These are phyloP conservation scores for Nyssa sinensis DNA, from an alignment of 148 eudicot species.

Conservation along the genomic window DNA sequence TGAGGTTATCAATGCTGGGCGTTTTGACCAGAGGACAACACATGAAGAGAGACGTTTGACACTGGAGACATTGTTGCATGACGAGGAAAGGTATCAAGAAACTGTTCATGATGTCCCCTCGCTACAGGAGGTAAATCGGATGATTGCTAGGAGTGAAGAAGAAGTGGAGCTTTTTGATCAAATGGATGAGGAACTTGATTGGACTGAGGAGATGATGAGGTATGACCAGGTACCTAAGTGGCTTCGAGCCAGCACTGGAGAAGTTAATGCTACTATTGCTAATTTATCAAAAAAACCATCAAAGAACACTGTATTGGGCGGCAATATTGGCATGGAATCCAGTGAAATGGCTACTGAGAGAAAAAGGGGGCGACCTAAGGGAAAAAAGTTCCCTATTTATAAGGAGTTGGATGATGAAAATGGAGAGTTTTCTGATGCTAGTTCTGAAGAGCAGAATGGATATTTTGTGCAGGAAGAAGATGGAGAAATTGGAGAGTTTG, in stretches of 20 bases:
- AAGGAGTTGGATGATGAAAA: conserved; percentile 84
- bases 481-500: conserved; percentile 65
- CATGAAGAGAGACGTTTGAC: conserved; percentile 97
- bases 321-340: conserved; percentile 40
- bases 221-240: conserved; percentile 92
- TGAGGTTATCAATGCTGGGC: conserved; percentile 98
- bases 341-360: conserved; percentile 46
- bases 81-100: conserved; percentile 96
- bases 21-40: conserved; percentile 98
- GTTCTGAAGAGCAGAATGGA: conserved; percentile 74
- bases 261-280: conserved; percentile 68
- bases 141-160: conserved; percentile 97
- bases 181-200: conserved; percentile 94
- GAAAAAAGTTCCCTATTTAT: conserved; percentile 73
- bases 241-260: conserved; percentile 81
- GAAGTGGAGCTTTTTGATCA: conserved; percentile 97
- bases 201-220: conserved; percentile 88
- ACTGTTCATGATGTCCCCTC: conserved; percentile 96
- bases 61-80: conserved; percentile 89
- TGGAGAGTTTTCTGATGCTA: conserved; percentile 77
- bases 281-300: conserved; percentile 80
- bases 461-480: conserved; percentile 69
- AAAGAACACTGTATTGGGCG: conserved; percentile 41
- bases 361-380: conserved; percentile 76
- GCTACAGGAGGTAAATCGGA: conserved; percentile 87